Base-by-base conservation (phyloP, 352 stramenopile genomes). In the Phytophthora megakarya region DNA sequence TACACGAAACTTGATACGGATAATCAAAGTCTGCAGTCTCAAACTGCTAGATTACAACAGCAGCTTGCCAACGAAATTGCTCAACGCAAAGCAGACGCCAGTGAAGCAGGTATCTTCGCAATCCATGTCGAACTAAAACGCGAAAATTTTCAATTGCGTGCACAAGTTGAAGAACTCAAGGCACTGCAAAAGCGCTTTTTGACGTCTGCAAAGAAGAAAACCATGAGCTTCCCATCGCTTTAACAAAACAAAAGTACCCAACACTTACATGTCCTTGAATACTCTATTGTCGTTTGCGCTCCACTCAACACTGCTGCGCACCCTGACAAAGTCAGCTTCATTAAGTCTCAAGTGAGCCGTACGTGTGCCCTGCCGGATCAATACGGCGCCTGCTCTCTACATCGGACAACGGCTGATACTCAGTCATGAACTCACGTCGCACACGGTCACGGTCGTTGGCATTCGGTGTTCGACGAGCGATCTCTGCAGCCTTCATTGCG, bases 391-490 rank as follows among this genome's bases (percentile, higher is more conserved):
- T 71, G 54, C 69, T 60, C 5, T 93, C 83, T 19, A 71, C 56
- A 50, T 90, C 83, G 12, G 56, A 65, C n/a, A 87, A 51, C 13
- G 81, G 82, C 71, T 95, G 86, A 63, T 92, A 95, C 72, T 95
- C 86, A 23, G 86, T 95, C 84, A 95, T 93, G 57, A 89, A 95
- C 51, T 95, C 86, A 52, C 85, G 84, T 21, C 86, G 80, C 45
- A 95, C 86, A 52, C 86, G 86, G 18, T 95, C 82, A 32, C 86
- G 86, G 56, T 95, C 86, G 46, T 87, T 86, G 9, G 78, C 63
- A 69, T 95, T 89, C 1, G 86, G 86, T 54, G 86, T 95, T 30
- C 86, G 76, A 33, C 86, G 75, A 12, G 83, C 84, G 40, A 93
- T 88, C 43, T 95, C 86, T 3, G 84, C 84, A 13, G 84, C 86